A percentile compares a stretch with the other conserved stretches of the same genome.
phyloP scores from a whole-genome alignment of 2,329 filamentous ascomycete genomes.

The Penicillium occitanis region DNA sequence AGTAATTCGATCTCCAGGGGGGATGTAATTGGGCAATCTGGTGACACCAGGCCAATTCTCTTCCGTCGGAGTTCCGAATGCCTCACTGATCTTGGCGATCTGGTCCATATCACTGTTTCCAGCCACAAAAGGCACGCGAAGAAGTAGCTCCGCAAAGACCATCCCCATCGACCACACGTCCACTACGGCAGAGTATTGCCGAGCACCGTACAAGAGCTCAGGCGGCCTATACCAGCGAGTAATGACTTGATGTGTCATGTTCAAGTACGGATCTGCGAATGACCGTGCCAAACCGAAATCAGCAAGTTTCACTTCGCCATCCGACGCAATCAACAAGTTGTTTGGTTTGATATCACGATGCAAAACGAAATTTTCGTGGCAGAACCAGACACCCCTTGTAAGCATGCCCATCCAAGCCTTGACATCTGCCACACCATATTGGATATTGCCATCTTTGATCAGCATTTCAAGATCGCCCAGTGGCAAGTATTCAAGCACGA shows the following conservation, averaged over 20 bases:
- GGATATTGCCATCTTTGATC: conserved; percentile 79
- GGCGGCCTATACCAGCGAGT: conserved; percentile 96
- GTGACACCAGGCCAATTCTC: conserved; percentile 94
- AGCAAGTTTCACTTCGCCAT: conserved; percentile 90
- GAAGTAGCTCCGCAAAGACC: conserved; percentile 87
- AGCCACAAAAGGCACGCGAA: conserved; percentile 78
- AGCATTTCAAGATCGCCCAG: conserved; percentile 94
- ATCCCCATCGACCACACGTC: conserved; percentile 93
- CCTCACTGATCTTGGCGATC: conserved; percentile 77
- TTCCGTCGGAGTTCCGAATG: conserved; percentile 86
- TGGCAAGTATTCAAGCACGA: conserved; percentile 91
- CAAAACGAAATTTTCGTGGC: conserved; percentile 88
- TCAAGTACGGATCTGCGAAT: conserved; percentile 82
- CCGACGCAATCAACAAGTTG: conserved; percentile 90
- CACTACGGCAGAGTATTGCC: conserved; percentile 84
- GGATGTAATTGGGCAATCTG: conserved; percentile 75
- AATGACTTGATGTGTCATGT: conserved; percentile 93
- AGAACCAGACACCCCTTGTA: conserved; percentile 90
- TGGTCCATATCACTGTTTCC: conserved; percentile 85
- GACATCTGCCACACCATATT: conserved; percentile 84
- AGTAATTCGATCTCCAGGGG: conserved; percentile 59
- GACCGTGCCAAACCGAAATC: conserved; percentile 93
- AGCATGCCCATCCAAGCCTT: conserved; percentile 99
- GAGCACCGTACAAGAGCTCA: conserved; percentile 86
- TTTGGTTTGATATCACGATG: conserved; percentile 99